Conservation (phyloP, 2,329 filamentous ascomycete species). For the Microsporum ferrugineum region DNA sequence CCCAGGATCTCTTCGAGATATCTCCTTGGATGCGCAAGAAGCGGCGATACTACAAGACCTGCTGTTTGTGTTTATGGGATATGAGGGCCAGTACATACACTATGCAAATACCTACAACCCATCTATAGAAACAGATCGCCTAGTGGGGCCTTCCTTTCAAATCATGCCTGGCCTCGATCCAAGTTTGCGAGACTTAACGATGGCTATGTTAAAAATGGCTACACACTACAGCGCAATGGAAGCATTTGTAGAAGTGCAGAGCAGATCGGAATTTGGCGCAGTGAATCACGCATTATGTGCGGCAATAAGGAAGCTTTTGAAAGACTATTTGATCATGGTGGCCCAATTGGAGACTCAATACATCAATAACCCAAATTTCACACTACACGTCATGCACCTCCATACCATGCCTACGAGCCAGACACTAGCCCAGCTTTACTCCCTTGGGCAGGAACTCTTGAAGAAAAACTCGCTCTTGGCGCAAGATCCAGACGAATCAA, state of each 20-base stretch:
- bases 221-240: slow-evolving; percentile 87
- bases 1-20: slow-evolving; percentile 54
- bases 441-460: slow-evolving; percentile 73
- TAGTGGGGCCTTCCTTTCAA: slow-evolving; percentile 70
- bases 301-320: slow-evolving; percentile 79
- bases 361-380: slow-evolving; percentile 78
- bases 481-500: slow-evolving; percentile 53
- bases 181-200: slow-evolving; percentile 75
- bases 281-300: slow-evolving; percentile 95
- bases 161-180: slow-evolving; percentile 78
- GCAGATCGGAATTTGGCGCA: slow-evolving; percentile 79
- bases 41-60: slow-evolving; percentile 78
- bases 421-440: slow-evolving; percentile 83
- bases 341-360: slow-evolving; percentile 90
- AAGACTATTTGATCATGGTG: slow-evolving; percentile 86
- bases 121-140: slow-evolving; percentile 69
- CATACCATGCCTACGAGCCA: slow-evolving; percentile 83
- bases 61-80: slow-evolving; percentile 93
- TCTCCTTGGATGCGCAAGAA: slow-evolving; percentile 75
- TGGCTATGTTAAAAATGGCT: slow-evolving; percentile 85
- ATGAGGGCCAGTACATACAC: slow-evolving; percentile 93
- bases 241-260: slow-evolving; percentile 88
- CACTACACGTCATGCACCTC: slow-evolving; percentile 82
- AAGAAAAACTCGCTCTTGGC: slow-evolving; percentile 81
- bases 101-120: slow-evolving; percentile 76